Evolutionary conservation across 306 rosid species (phyloP), one percentile per base, ranked within the genome.

Genomic region (Calophaca sinica): DNA sequence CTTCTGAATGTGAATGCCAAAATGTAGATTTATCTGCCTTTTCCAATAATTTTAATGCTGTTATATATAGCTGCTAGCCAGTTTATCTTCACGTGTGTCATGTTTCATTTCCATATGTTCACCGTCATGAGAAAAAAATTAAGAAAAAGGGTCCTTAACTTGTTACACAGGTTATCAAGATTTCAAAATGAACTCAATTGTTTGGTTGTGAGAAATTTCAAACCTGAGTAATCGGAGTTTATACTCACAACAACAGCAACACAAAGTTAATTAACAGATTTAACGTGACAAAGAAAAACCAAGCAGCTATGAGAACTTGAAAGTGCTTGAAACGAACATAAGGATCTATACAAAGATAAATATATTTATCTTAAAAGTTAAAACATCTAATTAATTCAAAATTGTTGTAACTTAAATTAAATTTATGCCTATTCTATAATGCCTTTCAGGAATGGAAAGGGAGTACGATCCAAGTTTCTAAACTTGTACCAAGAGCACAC

Each of bases 101-200:
- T 74, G 58, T 74, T 74, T 63, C 68, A 68, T 73, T 68, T n/a
- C 32, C 63, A 59, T 9, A 8, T 28, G 10, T 32, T 61, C 35
- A 42, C 5, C 11, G 26, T 36, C 62, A 32, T 59, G 76, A 58
- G 42, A 74, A 72, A 26, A 36, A 57, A 33, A 20, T 10, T 13
- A 72, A 59, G 26, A 64, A 53, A 62, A 72, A 44, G 15, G 14
- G 68, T 7, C 44, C n/a, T 12, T 42, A 44, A 46, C 39, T 48
- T 50, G 57, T 60, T 36, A 20, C 62, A 60, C 39, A 38, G 54
- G 57, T 69, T 28, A 44, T 45, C 57, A 33, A 64, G 55, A 29
- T 63, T 63, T 54, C 73, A 26, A 71, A 54, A 44, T 61, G 33
- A 62, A 33, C 54, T 32, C 6, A 38, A 70, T 63, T 70, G 41